Evolutionary conservation across 140 eudicot genomes (phyloP), one percentile per base, ranked within the genome.

Genomic region (Erigeron philadelphicus): DNA sequence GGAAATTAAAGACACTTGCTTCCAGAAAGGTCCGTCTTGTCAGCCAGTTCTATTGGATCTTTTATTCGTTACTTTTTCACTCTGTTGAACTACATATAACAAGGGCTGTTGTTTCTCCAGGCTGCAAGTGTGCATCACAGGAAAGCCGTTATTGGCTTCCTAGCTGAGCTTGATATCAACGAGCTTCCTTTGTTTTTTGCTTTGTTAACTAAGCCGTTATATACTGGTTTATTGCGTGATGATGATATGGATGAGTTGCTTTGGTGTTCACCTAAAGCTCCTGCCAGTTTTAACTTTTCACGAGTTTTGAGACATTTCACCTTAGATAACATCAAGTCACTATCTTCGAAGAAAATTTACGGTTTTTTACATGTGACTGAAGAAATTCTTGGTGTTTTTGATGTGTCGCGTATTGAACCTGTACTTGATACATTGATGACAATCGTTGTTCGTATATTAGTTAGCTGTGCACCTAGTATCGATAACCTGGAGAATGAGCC

Each of bases 351-450:
- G 84, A 88, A 93, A 73, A 70, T 61, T 76, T 81, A 66, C 55
- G 95, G 96, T 49, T 88, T 93, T 81, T 61, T 93, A 78, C 96
- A 93, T 42, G 98, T 93, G 49, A 75, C 80, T 17, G 95, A 89
- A 80, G 98, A 89, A 58, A 76, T 93, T 54, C 66, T 93, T 62
- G 84, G 81, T 44, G 93, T 86, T 76, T 93, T 89, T 80, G 93
- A 86, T 67, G 90, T 76, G 68, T 66, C 79, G 2, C 98, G 70
- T 67, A 61, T 93, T 9, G 78, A 66, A n/a, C 96, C 96, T n/a
- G 82, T 86, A 72, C 88, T 93, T 74, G 80, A 89, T 78, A 49
- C 87, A 12, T 75, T 93, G 35, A 81, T 84, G 88, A 90, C 89
- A 61, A 86, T 87, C 67, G 85, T 89, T 76, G 92, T 80, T 68